Percentiles rank a stretch among this genome's conserved stretches.
Evolutionary conservation across 441 rosid genomes (phyloP).

Genomic region (Viola pubescens): DNA sequence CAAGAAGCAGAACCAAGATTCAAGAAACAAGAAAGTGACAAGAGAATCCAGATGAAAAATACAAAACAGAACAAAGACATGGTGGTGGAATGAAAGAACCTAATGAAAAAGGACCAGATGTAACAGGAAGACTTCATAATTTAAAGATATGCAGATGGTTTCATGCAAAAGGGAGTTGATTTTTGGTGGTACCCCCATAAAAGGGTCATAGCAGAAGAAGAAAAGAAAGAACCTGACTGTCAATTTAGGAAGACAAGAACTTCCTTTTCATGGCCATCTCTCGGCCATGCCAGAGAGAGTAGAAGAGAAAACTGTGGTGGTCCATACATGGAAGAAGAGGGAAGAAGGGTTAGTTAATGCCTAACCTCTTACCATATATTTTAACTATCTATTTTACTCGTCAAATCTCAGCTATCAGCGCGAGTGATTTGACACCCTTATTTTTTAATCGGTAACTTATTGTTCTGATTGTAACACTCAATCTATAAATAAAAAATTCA

Average conservation of each 20-base stretch:
- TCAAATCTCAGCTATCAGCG: no score
- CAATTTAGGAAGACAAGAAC: conserved; percentile 8
- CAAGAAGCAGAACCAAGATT: conserved; percentile 32
- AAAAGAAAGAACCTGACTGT: conserved; percentile 2
- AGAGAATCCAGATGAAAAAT: conserved; percentile 26
- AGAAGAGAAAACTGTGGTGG: conserved; percentile 11
- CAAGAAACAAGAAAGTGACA: conserved; percentile 18
- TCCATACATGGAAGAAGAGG: conserved; percentile 16
- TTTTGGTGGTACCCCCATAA: conserved; percentile 22
- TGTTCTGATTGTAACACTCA: neutral
- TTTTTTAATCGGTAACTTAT: no score
- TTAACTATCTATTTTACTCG: conserved; percentile 15
- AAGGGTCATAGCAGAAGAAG: conserved; percentile 18
- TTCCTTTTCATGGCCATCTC: conserved; percentile 17
- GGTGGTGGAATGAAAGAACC: conserved; percentile 15
- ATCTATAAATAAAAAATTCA: neutral
- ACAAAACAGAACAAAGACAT: conserved; percentile 32
- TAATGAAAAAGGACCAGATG: conserved; percentile 13
- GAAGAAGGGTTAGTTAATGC: conserved; percentile 1
- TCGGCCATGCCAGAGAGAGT: conserved; percentile 7
- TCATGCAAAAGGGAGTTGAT: conserved; percentile 15
- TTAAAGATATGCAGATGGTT: conserved; percentile 24
- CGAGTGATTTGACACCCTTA: no score
- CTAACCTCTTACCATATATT: neutral
- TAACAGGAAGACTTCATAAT: conserved; percentile 21